These are phyloP conservation scores for Ploettnerulaceae sp. DNA, from an alignment of 2,329 filamentous ascomycete genomes.

Conservation along the genomic window DNA sequence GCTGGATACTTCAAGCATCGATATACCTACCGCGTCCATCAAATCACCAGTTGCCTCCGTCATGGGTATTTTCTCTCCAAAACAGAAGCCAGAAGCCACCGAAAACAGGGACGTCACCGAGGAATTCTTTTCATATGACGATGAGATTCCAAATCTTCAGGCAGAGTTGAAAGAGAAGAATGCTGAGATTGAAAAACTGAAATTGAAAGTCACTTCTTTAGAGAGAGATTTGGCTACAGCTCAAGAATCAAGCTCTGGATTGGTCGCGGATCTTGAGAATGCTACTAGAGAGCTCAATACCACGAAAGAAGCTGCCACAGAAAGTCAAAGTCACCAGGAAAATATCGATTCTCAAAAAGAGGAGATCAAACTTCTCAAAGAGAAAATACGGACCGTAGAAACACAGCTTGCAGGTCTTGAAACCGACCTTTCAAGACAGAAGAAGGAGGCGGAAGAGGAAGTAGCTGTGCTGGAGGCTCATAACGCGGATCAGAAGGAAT, in stretches of 20 bases:
- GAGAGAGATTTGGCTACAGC: conserved; percentile 66
- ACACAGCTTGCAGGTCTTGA: conserved; percentile 23
- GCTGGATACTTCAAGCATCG: conserved; percentile 24
- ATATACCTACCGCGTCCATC: conserved; percentile 34
- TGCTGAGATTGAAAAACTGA: conserved; percentile 66
- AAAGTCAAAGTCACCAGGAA: conserved; percentile 20
- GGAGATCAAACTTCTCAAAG: conserved; percentile 27
- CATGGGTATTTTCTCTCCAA: conserved; percentile 46
- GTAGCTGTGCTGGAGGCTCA: conserved; percentile 20
- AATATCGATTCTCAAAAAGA: conserved; percentile 26
- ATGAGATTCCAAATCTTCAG: conserved; percentile 78
- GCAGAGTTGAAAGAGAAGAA: conserved; percentile 65
- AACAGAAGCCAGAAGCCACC: conserved; percentile 38
- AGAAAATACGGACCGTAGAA: conserved; percentile 27
- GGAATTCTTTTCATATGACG: conserved; percentile 90
- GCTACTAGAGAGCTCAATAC: conserved; percentile 55
- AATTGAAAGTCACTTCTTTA: conserved; percentile 61
- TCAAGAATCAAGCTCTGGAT: conserved; percentile 64
- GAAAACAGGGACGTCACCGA: conserved; percentile 44
- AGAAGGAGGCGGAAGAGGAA: conserved; percentile 24
- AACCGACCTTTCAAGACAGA: conserved; percentile 21
- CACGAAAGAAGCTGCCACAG: conserved; percentile 58
- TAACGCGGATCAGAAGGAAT: conserved; percentile 18
- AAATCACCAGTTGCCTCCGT: conserved; percentile 47
- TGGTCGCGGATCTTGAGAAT: conserved; percentile 45